Conservation (phyloP, 345 rosid species). For the Diplotaxis tenuifolia region DNA sequence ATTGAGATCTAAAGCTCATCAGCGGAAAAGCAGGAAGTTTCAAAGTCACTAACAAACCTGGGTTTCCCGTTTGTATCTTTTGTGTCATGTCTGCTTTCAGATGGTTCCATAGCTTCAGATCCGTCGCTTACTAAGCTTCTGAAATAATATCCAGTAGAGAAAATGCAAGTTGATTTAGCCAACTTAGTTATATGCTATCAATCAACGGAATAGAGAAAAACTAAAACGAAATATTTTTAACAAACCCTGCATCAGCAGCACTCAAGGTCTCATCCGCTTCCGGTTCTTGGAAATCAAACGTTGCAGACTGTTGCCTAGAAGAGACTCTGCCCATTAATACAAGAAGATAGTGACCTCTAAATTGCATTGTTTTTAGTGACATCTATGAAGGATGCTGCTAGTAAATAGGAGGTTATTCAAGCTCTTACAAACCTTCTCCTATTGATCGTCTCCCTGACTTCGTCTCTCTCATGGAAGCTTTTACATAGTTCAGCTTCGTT, state of each 20-base stretch:
- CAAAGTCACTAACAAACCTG: constrained; percentile 43
- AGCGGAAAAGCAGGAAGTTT: neutral
- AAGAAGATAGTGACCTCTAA: constrained; percentile 6
- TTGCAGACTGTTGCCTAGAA: constrained; percentile 34
- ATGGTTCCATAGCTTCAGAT: constrained; percentile 39
- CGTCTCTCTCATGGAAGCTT: constrained; percentile 15
- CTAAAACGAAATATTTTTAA: neutral
- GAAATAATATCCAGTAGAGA: neutral
- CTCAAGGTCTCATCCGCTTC: constrained; percentile 25
- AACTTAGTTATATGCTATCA: neutral
- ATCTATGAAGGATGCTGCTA: constrained; percentile 1
- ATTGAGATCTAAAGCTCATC: constrained; percentile 8
- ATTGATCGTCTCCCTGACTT: constrained; percentile 28
- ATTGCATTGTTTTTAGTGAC: neutral
- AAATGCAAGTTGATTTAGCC: constrained; percentile 2
- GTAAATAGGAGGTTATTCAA: neutral
- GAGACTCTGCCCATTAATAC: constrained; percentile 27
- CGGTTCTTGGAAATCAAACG: constrained; percentile 28
- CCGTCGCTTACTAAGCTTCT: constrained; percentile 33
- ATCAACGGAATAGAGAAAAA: neutral
- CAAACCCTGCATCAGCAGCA: constrained; percentile 46
- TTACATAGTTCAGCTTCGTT: constrained; percentile 25
- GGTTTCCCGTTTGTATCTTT: constrained; percentile 37
- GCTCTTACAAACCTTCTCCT: constrained; percentile 31
- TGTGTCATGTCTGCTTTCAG: constrained; percentile 29